Base-by-base conservation (phyloP, 495 filamentous ascomycete species). In the Penicillium crystallinum region DNA sequence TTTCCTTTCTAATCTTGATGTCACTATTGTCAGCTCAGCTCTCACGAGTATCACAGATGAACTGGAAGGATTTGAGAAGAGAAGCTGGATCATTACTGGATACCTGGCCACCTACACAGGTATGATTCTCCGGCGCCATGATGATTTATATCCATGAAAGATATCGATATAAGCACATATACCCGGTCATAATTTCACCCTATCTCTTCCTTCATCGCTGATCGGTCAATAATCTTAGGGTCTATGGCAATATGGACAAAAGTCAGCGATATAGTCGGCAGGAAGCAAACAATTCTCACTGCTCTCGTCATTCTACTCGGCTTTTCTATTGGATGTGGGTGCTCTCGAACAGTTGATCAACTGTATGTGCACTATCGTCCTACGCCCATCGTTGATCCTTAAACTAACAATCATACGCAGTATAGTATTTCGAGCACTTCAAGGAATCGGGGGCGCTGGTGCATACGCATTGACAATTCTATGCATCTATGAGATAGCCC, bases 21-120 rank as follows among this genome's bases (percentile, higher is more conserved):
- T 77, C n/a, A 81, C 82, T 0, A 84, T 85, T 42, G 78, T 86
- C 12, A 79, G 80, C 34, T 86, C 83, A 0, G 77, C 84, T 2
- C 71, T 86, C 6, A 75, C 84, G 14, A 75, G 75, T 10, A 84
- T 86, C 42, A 80, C 77, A 2, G 69, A 76, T 37, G 75, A 77
- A 19, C 59, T 85, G 18, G 54, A 75, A 6, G 72, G 80, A 33
- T 81, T 80, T 49, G 63, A 75, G 17, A 69, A 81, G 49, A 70
- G 67, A 4, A 75, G 76, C 15, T 85, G 80, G 82, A 68, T 86
- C 12, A 69, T 83, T 27, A 79, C 77, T 12, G 68, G 71, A 12
- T 86, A 85, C 54, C 60, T 83, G 12, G 56, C 83, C 36, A 80
- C 74, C 2, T 82, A 82, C 42, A 76, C 79, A 18, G 78, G 81